phyloP scores from a whole-genome alignment of 176 grass and related monocot species.

The Rhynchospora pubera region DNA sequence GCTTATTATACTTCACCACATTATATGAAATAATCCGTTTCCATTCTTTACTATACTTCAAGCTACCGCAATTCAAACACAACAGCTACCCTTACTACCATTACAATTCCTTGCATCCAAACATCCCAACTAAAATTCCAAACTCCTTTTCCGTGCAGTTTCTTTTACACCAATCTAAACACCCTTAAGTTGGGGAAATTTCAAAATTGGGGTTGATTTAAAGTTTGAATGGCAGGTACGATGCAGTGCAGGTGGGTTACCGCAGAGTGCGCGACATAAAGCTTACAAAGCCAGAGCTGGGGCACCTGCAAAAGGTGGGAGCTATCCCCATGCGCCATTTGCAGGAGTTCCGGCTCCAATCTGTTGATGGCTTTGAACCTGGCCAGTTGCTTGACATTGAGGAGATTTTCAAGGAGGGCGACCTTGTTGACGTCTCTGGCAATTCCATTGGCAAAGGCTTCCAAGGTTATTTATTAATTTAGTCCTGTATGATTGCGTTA shows the following conservation, averaged over 20 bases:
- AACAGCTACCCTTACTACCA: background rate
- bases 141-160: background rate
- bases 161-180: background rate
- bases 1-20: background rate
- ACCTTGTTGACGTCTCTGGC: slow-evolving; percentile 79
- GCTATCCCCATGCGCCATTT: slow-evolving; percentile 64
- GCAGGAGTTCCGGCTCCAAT: slow-evolving; percentile 77
- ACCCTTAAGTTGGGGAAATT: background rate
- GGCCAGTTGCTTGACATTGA: slow-evolving; percentile 58
- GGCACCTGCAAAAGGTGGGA: slow-evolving; percentile 82
- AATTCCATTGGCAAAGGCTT: slow-evolving; percentile 95
- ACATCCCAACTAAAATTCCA: background rate
- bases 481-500: background rate
- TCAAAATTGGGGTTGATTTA: background rate
- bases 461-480: slow-evolving; percentile 52
- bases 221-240: slow-evolving; percentile 33
- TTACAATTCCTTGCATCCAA: background rate
- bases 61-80: background rate
- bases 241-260: slow-evolving; percentile 86
- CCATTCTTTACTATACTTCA: background rate
- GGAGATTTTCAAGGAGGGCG: slow-evolving; percentile 85
- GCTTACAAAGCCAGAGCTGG: slow-evolving; percentile 83
- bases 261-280: slow-evolving; percentile 85
- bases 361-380: slow-evolving; percentile 55
- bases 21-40: background rate